phyloP scores from a whole-genome alignment of 2,329 filamentous ascomycete genomes.

The Aspergillus pseudotamarii region DNA sequence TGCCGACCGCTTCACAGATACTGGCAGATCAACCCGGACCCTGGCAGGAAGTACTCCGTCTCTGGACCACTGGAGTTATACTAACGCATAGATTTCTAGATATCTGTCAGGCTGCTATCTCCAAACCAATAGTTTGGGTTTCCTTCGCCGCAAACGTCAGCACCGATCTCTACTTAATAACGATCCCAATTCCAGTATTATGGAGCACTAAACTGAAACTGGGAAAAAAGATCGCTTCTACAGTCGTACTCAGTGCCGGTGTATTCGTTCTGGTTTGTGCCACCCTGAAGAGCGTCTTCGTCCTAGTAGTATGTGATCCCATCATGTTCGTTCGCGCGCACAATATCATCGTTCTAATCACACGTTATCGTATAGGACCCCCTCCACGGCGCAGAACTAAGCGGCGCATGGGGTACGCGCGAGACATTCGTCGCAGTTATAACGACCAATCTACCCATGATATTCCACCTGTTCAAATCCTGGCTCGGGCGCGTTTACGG shows the following conservation, averaged over 20 bases:
- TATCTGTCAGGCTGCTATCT: constrained; percentile 52
- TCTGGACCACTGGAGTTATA: not conserved
- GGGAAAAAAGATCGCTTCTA: constrained; percentile 52
- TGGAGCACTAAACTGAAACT: constrained; percentile 53
- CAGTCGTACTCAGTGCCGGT: constrained; percentile 56
- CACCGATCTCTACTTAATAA: constrained; percentile 60
- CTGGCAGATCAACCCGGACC: constrained; percentile 62
- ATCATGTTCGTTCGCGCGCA: not conserved
- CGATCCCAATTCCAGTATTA: constrained; percentile 60
- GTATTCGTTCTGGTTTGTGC: constrained; percentile 56
- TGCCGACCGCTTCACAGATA: constrained; percentile 56
- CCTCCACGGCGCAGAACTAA: constrained; percentile 33
- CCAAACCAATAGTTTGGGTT: constrained; percentile 51
- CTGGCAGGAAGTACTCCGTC: constrained; percentile 49
- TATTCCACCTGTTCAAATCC: constrained; percentile 46
- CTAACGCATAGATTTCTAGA: constrained; percentile 29
- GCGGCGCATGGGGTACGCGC: constrained; percentile 42
- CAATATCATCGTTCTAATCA: not conserved
- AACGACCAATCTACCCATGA: constrained; percentile 41
- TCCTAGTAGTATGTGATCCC: constrained; percentile 40
- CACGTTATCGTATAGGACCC: constrained; percentile 25
- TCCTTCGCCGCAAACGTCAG: constrained; percentile 53
- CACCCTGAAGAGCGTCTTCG: constrained; percentile 54
- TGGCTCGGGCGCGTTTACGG: constrained; percentile 44
- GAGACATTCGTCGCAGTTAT: constrained; percentile 46